phyloP scores from a whole-genome alignment of 1,139 yeast species.

The Pichia sp. region DNA sequence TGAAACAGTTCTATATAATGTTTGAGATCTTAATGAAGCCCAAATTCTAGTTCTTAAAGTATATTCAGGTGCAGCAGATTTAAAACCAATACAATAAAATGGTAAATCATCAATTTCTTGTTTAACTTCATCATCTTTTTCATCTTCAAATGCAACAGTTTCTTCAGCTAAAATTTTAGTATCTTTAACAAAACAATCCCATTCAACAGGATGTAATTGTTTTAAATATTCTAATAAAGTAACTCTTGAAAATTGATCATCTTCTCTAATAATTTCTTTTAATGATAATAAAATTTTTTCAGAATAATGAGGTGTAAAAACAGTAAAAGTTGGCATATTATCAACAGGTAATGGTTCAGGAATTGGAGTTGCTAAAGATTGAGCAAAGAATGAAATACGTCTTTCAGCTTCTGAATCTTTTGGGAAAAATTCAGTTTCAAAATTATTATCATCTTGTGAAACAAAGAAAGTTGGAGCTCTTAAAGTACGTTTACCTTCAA shows the following conservation, averaged over 20 bases:
- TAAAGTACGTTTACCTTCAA: constrained; percentile 87
- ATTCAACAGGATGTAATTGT: constrained; percentile 96
- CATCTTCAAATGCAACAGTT: constrained; percentile 49
- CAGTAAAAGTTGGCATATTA: constrained; percentile 98
- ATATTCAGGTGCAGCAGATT: constrained; percentile 49
- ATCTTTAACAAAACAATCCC: constrained; percentile 99
- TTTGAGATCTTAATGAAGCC: constrained; percentile 54
- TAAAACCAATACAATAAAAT: constrained; percentile 75
- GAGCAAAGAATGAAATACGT: constrained; percentile 98
- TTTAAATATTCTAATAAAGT: constrained; percentile 93
- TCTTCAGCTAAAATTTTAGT: constrained; percentile 98
- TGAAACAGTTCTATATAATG: constrained; percentile 47
- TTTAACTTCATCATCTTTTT: constrained; percentile 42
- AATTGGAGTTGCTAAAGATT: constrained; percentile 95
- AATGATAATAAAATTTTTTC: constrained; percentile 92
- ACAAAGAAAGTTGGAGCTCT: constrained; percentile 99
- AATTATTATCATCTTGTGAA: constrained; percentile 63
- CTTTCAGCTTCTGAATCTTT: constrained; percentile 90
- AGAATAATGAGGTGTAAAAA: constrained; percentile 94
- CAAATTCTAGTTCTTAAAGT: constrained; percentile 48
- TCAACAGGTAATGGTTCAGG: constrained; percentile 98
- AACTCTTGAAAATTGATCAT: constrained; percentile 96
- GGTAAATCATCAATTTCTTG: constrained; percentile 86
- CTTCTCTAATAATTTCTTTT: constrained; percentile 97
- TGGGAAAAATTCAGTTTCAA: constrained; percentile 14